Conservation (phyloP, 148 eudicot genomes). For the Heliamphora exappendiculata region DNA sequence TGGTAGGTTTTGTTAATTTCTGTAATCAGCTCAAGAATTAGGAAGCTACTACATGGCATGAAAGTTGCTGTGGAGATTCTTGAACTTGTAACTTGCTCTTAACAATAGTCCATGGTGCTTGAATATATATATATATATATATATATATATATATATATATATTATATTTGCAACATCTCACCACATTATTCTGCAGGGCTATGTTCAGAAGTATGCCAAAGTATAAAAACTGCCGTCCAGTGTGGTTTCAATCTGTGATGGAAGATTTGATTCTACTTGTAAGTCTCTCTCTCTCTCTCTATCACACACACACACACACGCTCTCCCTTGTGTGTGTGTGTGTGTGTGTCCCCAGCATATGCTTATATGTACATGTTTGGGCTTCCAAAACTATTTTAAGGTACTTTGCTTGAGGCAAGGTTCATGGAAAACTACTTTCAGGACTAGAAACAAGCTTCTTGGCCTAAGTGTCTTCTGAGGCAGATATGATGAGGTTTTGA, state of each 20-base stretch:
- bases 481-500: not conserved
- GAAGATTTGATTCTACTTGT: constrained; percentile 6
- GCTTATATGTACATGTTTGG: not conserved
- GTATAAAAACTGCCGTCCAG: constrained; percentile 28
- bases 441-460: not conserved
- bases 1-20: not conserved
- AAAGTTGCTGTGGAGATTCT: not conserved
- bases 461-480: not conserved
- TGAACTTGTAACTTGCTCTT: not conserved
- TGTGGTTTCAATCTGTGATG: constrained; percentile 7
- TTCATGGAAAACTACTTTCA: not conserved
- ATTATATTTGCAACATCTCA: not conserved
- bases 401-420: not conserved
- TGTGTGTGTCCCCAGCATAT: not conserved
- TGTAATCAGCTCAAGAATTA: not conserved
- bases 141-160: not conserved
- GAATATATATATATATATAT: not conserved
- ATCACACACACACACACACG: not conserved
- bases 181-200: constrained; percentile 57
- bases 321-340: not conserved
- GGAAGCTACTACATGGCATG: not conserved
- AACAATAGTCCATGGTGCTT: not conserved
- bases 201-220: constrained; percentile 79
- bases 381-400: not conserved
- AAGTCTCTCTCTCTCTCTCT: constrained; percentile 7